Base-by-base conservation (phyloP, 306 rosid species). In the Malus sylvestris region DNA sequence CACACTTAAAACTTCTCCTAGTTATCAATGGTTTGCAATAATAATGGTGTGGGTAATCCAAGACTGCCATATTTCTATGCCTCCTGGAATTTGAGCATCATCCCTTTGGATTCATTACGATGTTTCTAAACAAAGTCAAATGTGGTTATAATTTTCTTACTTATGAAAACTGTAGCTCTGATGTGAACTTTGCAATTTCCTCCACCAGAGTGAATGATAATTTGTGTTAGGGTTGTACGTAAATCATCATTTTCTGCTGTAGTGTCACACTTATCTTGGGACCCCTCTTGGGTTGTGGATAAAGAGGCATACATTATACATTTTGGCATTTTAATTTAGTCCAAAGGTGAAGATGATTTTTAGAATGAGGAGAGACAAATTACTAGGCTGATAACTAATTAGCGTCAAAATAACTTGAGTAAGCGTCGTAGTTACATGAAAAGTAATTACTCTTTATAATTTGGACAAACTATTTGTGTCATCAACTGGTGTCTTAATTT, bases 41-140 rank as follows among this genome's bases (percentile, higher is more conserved):
- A 85, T 91, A 45, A 53, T n/a, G 59, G 22, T 64, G 64, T 75
- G 76, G 85, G 72, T 81, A 75, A 86, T 84, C 76, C 78, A 87
- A 83, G 87, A 80, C 75, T 53, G 78, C 83, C 68, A 67, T 80
- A 68, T 57, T 75, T 79, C 35, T 72, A 63, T 88, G 93, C 89
- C 84, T 83, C 88, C 91, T 82, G 80, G 84, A 83, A 79, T 76
- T 77, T 83, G 40, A 81, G 33, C 90, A 86, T 60, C 84, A 57
- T 85, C 85, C 88, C 81, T 88, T 87, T 76, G 46, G 79, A 74
- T 67, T 83, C 89, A 86, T 90, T 19, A 90, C 84, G 71, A 88
- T 88, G 96, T 93, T 86, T 35, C 58, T 52, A 55, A 29, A 76
- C 79, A 67, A 88, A 85, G 92, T 88, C 88, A 85, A 84, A 78